A percentile compares a stretch with the other conserved stretches of the same genome.
These are phyloP conservation scores for Cerioporus squamosus DNA, from an alignment of 1,284 basidiomycete genomes.

Conservation along the genomic window DNA sequence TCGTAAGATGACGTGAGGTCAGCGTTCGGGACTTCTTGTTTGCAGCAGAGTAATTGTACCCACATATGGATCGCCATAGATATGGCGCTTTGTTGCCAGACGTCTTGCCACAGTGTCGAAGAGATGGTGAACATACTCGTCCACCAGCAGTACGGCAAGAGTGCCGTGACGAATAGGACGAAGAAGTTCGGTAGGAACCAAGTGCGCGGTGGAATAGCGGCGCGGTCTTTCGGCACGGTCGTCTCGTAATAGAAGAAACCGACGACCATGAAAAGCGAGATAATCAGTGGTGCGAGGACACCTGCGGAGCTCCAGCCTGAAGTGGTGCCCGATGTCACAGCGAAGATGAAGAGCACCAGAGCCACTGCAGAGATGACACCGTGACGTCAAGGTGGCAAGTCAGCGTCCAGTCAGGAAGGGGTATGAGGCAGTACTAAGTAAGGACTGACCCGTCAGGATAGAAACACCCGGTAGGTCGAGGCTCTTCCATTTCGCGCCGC, in stretches of 20 bases:
- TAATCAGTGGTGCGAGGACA: slow-evolving; percentile 47
- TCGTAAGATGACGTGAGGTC: not conserved
- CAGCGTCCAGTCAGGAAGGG: not conserved
- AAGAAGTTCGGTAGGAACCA: slow-evolving; percentile 49
- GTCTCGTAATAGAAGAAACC: slow-evolving; percentile 50
- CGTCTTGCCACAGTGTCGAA: slow-evolving; percentile 43
- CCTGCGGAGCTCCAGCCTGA: slow-evolving; percentile 45
- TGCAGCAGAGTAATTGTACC: slow-evolving; percentile 7
- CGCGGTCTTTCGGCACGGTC: slow-evolving; percentile 39
- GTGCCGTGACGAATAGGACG: slow-evolving; percentile 42
- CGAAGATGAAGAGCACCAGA: slow-evolving; percentile 49
- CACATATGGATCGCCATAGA: slow-evolving; percentile 44
- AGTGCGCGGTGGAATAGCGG: slow-evolving; percentile 45
- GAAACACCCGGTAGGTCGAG: slow-evolving; percentile 46
- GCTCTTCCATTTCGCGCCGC: slow-evolving; percentile 32
- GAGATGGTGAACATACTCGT: slow-evolving; percentile 41
- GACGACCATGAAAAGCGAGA: slow-evolving; percentile 42
- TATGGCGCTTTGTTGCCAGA: slow-evolving; percentile 44
- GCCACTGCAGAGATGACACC: slow-evolving; percentile 23
- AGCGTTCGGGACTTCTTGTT: not conserved
- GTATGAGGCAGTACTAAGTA: not conserved
- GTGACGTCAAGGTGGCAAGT: not conserved
- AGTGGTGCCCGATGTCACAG: slow-evolving; percentile 49
- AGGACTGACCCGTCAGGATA: slow-evolving; percentile 40
- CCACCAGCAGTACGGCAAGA: slow-evolving; percentile 50